phyloP scores from a whole-genome alignment of 345 rosid genomes.

The Moricandia arvensis region DNA sequence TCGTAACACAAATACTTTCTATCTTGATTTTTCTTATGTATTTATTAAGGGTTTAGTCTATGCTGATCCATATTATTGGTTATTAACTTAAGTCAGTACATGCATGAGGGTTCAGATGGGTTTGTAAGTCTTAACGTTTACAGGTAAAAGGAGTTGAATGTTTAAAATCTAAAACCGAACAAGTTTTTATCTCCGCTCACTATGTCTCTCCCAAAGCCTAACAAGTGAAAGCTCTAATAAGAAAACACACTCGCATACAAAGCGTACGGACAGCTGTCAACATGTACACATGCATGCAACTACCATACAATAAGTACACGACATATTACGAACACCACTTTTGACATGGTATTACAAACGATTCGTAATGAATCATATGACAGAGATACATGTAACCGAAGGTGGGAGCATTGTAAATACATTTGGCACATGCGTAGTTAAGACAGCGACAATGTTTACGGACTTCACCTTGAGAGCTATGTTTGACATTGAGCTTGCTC shows the following conservation, averaged over 20 bases:
- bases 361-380: not conserved
- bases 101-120: conserved; percentile 24
- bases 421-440: conserved; percentile 39
- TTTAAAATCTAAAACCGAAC: conserved; percentile 15
- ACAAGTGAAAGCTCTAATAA: not conserved
- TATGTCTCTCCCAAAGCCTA: not conserved
- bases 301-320: not conserved
- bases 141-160: too few relatives aligned
- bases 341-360: conserved; percentile 15
- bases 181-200: not conserved
- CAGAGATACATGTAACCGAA: not conserved
- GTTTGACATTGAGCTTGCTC: conserved; percentile 72
- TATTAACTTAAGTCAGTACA: conserved; percentile 26
- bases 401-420: not conserved
- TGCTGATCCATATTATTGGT: conserved; percentile 30
- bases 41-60: conserved; percentile 32
- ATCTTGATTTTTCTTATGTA: conserved; percentile 10
- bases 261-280: too few relatives aligned
- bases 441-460: conserved; percentile 56
- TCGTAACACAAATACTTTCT: conserved; percentile 16
- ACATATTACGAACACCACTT: not conserved
- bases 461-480: conserved; percentile 66
- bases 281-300: not conserved
- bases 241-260: not conserved
- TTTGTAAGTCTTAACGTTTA: conserved; percentile 29